These are phyloP conservation scores for Fraxinus sp. DNA, from an alignment of 305 asterid species.

Conservation along the genomic window DNA sequence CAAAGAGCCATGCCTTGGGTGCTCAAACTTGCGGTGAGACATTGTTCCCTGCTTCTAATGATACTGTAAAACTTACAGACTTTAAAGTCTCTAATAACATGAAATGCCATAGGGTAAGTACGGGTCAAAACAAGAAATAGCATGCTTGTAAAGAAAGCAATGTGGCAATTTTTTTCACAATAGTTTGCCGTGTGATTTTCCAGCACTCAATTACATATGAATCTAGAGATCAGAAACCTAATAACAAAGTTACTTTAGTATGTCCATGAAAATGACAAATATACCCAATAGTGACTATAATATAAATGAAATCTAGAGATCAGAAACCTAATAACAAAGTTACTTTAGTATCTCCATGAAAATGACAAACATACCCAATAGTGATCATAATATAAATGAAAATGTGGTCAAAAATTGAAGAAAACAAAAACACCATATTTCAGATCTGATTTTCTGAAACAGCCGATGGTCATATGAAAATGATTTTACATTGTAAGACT, in stretches of 20 bases:
- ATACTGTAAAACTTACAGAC: slow-evolving; percentile 17
- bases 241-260: background rate
- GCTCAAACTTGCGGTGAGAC: slow-evolving; percentile 97
- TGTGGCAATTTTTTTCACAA: background rate
- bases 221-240: background rate
- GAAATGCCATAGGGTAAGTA: background rate
- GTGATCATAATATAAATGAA: background rate
- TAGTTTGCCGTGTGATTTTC: background rate
- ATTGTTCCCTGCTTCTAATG: slow-evolving; percentile 34
- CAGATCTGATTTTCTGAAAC: background rate
- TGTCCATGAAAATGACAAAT: background rate
- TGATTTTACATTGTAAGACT: background rate
- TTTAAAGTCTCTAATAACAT: background rate
- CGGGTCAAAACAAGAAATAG: background rate
- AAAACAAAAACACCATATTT: background rate
- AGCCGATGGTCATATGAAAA: background rate
- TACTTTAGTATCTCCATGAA: background rate
- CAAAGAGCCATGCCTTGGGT: slow-evolving; percentile 87
- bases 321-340: background rate
- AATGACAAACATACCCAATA: background rate
- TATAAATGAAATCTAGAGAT: background rate
- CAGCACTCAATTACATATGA: background rate
- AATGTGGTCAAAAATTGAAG: background rate
- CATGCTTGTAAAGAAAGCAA: background rate
- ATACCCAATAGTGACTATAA: background rate